These are phyloP conservation scores for Cyclostephanos tholiformis DNA, from an alignment of 108 stramenopile species.

Conservation along the genomic window DNA sequence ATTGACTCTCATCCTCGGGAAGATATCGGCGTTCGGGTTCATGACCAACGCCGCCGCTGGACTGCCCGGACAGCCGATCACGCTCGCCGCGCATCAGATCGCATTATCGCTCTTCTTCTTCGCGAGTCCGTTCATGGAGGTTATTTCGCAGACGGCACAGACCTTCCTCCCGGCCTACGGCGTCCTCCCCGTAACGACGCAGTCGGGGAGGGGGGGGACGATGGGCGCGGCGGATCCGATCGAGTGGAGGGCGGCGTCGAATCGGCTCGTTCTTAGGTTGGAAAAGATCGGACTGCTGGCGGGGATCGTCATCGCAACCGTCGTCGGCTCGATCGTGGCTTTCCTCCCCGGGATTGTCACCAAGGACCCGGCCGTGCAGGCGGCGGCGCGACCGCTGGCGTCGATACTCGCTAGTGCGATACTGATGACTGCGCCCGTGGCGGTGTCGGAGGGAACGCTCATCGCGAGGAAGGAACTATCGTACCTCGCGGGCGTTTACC, in stretches of 20 bases:
- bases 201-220: slow-evolving; percentile 29
- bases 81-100: slow-evolving; percentile 86
- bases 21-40: slow-evolving; percentile 88
- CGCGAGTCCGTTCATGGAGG: slow-evolving; percentile 86
- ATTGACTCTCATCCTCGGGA: slow-evolving; percentile 81
- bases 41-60: slow-evolving; percentile 87
- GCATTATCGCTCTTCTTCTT: slow-evolving; percentile 83
- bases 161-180: slow-evolving; percentile 69
- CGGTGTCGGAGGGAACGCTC: slow-evolving; percentile 82
- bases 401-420: slow-evolving; percentile 69
- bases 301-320: slow-evolving; percentile 62
- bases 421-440: slow-evolving; percentile 82
- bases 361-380: slow-evolving; percentile 65
- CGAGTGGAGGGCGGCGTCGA: slow-evolving; percentile 61
- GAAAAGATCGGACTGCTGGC: slow-evolving; percentile 62
- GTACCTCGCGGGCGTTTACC: slow-evolving; percentile 74
- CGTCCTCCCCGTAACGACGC: slow-evolving; percentile 17
- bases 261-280: slow-evolving; percentile 47
- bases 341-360: slow-evolving; percentile 69
- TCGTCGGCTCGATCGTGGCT: slow-evolving; percentile 69
- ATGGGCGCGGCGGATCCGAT: slow-evolving; percentile 24
- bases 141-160: slow-evolving; percentile 85
- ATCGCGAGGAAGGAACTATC: slow-evolving; percentile 76
- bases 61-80: slow-evolving; percentile 79
- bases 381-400: slow-evolving; percentile 78